Evolutionary conservation across 2,329 filamentous ascomycete species (phyloP).

Genomic region (Fusarium abutilonis): DNA sequence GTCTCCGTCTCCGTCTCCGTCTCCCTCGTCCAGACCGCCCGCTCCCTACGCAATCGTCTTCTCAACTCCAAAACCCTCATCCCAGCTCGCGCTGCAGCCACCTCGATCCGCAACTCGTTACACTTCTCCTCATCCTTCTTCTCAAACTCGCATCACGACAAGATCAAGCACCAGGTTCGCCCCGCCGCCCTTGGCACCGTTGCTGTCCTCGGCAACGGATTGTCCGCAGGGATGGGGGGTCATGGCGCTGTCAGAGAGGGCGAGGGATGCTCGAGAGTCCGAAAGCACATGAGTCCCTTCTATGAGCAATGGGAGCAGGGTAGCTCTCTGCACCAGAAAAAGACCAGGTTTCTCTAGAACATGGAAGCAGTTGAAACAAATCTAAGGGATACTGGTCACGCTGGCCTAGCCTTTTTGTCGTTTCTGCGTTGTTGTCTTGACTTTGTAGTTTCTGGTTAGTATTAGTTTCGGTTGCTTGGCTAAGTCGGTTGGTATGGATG

Average conservation of each 20-base stretch:
- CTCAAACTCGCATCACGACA: slow-evolving; percentile 30
- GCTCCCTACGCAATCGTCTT: slow-evolving; percentile 38
- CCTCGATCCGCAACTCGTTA: slow-evolving; percentile 41
- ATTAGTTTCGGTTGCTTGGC: slow-evolving; percentile 7
- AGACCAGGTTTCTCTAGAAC: slow-evolving; percentile 19
- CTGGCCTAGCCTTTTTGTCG: slow-evolving; percentile 6
- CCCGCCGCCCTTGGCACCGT: slow-evolving; percentile 42
- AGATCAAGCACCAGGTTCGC: slow-evolving; percentile 35
- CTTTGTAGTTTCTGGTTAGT: neutral
- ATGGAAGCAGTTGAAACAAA: neutral
- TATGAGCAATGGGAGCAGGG: slow-evolving; percentile 39
- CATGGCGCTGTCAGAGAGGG: slow-evolving; percentile 31
- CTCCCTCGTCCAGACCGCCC: slow-evolving; percentile 30
- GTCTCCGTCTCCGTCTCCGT: too few species aligned
- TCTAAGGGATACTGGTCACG: neutral
- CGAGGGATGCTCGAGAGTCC: slow-evolving; percentile 28
- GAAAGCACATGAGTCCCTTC: slow-evolving; percentile 39
- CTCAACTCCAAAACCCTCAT: slow-evolving; percentile 35
- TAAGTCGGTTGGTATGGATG: slow-evolving; percentile 9
- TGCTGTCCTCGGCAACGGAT: slow-evolving; percentile 36
- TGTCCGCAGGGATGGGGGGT: slow-evolving; percentile 15
- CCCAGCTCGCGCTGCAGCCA: slow-evolving; percentile 35
- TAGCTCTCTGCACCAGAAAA: slow-evolving; percentile 26
- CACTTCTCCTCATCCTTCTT: slow-evolving; percentile 34
- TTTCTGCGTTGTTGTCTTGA: slow-evolving; percentile 11